Evolutionary conservation across 2,329 filamentous ascomycete genomes (phyloP).

Genomic region (Diaporthe australafricana): DNA sequence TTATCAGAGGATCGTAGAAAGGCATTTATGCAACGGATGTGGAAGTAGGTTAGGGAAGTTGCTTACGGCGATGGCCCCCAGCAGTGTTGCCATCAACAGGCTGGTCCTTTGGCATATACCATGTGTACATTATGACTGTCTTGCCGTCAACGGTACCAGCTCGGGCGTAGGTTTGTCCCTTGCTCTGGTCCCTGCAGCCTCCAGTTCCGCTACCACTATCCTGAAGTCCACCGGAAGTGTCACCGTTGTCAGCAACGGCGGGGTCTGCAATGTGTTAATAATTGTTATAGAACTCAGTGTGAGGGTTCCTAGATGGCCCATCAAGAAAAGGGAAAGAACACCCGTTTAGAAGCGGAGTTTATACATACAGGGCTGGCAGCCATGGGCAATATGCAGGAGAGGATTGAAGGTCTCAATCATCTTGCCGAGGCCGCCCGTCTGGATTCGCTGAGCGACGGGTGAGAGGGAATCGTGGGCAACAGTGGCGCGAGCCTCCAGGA

Average conservation of each 20-base stretch:
- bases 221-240: conserved; percentile 47
- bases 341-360: neutral
- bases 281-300: neutral
- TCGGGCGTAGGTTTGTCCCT: conserved; percentile 51
- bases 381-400: conserved; percentile 42
- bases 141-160: conserved; percentile 41
- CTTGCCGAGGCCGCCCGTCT: conserved; percentile 35
- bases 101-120: conserved; percentile 59
- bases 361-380: conserved; percentile 41
- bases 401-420: conserved; percentile 40
- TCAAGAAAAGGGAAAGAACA: no score
- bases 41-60: neutral
- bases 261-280: neutral
- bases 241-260: conserved; percentile 9
- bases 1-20: rapidly evolving
- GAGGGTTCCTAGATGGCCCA: neutral
- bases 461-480: conserved; percentile 20
- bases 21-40: neutral
- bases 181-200: conserved; percentile 45
- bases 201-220: conserved; percentile 44
- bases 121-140: conserved; percentile 53
- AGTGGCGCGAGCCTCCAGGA: neutral
- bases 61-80: conserved; percentile 47
- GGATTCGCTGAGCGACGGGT: conserved; percentile 38
- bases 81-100: conserved; percentile 44